Evolutionary conservation across 208 protist species (phyloP), one percentile per base, ranked within the genome.

Genomic region (Acanthamoeba royreba): DNA sequence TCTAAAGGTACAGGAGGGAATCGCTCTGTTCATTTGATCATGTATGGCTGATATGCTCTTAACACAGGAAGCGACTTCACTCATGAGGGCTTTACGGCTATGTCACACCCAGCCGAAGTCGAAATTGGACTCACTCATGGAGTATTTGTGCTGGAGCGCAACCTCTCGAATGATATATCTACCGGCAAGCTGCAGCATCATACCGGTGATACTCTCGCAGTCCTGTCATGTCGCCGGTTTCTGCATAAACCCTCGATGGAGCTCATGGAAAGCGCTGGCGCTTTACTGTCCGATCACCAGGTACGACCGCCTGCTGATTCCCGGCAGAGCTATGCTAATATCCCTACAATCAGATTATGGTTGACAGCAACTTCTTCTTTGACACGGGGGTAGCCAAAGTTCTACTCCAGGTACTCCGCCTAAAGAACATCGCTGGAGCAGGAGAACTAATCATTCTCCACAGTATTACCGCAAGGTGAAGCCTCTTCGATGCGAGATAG

Each of bases 281-380:
- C 94, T 28, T 72, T 94, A 1, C n/a, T 95, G 4, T 9, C 55
- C n/a, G 88, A 93, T 55, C 38, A 52, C 19, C 52, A 93, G 31
- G 58, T 69, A 25, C 13, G 19, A 19, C 49, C 19, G 49, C 49
- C n/a, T n/a, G n/a, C n/a, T n/a, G n/a, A n/a, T n/a, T n/a, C n/a
- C n/a, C n/a, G n/a, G n/a, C n/a, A n/a, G n/a, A n/a, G n/a, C n/a
- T n/a, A n/a, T n/a, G n/a, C n/a, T n/a, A n/a, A n/a, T n/a, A n/a
- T n/a, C n/a, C n/a, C n/a, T n/a, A n/a, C n/a, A n/a, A n/a, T n/a
- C 81, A 89, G 49, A 86, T 95, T 8, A 77, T 95, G 31, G 43
- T 95, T 5, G 94, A 95, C 46, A 94, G 91, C 69, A 93, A 93
- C 55, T 95, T 92, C 52, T 95, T 85, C 46, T 94, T 95, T 28